Conservation (phyloP, 2,329 filamentous ascomycete genomes). For the Colletotrichum nymphaeae region DNA sequence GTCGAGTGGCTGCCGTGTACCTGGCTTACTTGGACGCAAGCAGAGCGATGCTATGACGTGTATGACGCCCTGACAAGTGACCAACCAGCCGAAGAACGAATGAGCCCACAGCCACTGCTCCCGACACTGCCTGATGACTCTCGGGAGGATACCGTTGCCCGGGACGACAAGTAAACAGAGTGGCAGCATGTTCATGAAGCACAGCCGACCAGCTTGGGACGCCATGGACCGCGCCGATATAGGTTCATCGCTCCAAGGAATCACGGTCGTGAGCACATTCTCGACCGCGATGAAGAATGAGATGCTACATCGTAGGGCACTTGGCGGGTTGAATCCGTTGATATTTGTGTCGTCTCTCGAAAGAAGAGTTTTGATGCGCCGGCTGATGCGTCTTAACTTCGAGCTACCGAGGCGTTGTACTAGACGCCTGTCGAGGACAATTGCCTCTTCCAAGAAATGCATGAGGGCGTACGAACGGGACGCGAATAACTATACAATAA, state of each 20-base stretch:
- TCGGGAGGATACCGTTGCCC: background rate
- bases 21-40: background rate
- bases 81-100: background rate
- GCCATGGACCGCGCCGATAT: background rate
- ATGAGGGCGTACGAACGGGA: background rate
- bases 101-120: background rate
- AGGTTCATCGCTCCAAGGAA: background rate
- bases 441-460: background rate
- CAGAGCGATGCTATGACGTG: background rate
- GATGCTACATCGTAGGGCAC: background rate
- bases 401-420: background rate
- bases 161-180: background rate
- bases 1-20: background rate
- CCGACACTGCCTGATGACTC: background rate
- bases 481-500: background rate
- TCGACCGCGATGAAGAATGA: background rate
- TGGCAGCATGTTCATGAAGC: background rate
- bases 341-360: background rate
- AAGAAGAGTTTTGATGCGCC: background rate
- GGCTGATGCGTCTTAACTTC: background rate
- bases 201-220: background rate
- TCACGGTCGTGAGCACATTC: background rate
- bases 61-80: background rate
- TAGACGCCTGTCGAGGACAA: background rate
- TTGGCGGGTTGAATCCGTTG: background rate